Conservation (phyloP, 2,329 filamentous ascomycete species). For the Fusarium sp. region DNA sequence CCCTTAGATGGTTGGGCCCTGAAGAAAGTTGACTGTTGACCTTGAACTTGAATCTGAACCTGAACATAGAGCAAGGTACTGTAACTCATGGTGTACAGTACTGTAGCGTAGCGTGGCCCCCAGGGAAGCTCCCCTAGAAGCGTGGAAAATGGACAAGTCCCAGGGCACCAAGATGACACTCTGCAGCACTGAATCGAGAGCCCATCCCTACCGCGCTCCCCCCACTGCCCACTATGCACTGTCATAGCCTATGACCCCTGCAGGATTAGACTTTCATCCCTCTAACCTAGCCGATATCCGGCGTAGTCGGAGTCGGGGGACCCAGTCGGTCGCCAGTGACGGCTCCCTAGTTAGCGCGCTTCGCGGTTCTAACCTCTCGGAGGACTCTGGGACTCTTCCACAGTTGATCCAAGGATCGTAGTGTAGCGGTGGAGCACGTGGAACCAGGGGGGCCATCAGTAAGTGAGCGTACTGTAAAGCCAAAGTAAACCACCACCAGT, state of each 20-base stretch:
- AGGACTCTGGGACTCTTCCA: background rate
- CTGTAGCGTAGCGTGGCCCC: slow-evolving; percentile 1
- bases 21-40: slow-evolving; percentile 2
- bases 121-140: slow-evolving; percentile 24
- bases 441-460: slow-evolving; percentile 26
- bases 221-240: slow-evolving; percentile 6
- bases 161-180: slow-evolving; percentile 24
- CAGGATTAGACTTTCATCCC: slow-evolving; percentile 39
- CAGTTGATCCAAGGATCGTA: slow-evolving; percentile 8
- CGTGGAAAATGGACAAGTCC: slow-evolving; percentile 17
- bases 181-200: slow-evolving; percentile 22
- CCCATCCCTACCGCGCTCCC: slow-evolving; percentile 1
- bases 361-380: background rate
- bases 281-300: slow-evolving; percentile 40
- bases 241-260: slow-evolving; percentile 17
- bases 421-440: slow-evolving; percentile 30
- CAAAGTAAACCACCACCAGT: slow-evolving; percentile 27
- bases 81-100: background rate
- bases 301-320: slow-evolving; percentile 20
- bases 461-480: background rate
- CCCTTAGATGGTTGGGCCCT: slow-evolving; percentile 6
- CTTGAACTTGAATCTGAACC: background rate
- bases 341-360: slow-evolving; percentile 22
- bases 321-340: background rate
- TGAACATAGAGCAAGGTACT: background rate